Percentiles rank a stretch among this genome's conserved stretches.
Conservation (phyloP, 2,329 filamentous ascomycete species). For the Talaromyces sp. region DNA sequence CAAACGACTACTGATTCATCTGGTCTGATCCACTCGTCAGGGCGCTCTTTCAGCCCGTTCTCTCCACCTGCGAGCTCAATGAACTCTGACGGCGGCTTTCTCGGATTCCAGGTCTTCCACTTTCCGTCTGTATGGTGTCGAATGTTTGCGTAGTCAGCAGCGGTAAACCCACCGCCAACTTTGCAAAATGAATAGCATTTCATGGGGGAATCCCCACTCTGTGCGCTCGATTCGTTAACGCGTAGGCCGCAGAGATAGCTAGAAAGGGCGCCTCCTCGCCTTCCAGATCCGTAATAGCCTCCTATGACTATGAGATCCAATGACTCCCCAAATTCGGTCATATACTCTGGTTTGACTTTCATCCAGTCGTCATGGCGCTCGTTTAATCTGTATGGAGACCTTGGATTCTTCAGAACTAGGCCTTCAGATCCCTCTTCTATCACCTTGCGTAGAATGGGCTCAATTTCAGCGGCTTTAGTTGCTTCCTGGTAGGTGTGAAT, state of each 20-base stretch:
- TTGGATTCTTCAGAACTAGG: constrained; percentile 86
- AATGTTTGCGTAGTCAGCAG: constrained; percentile 77
- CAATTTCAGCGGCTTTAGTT: constrained; percentile 64
- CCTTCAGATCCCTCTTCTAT: constrained; percentile 85
- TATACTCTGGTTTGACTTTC: constrained; percentile 98
- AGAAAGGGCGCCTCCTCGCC: constrained; percentile 72
- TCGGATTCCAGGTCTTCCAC: constrained; percentile 79
- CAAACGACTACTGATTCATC: constrained; percentile 80
- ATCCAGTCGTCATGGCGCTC: constrained; percentile 94
- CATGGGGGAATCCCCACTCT: constrained; percentile 52
- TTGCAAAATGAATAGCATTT: constrained; percentile 95
- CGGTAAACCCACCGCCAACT: constrained; percentile 88
- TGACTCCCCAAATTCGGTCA: constrained; percentile 90
- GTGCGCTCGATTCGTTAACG: constrained; percentile 62
- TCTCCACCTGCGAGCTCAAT: constrained; percentile 78
- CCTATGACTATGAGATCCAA: constrained; percentile 86
- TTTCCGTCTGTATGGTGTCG: constrained; percentile 82
- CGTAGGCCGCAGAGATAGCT: constrained; percentile 87
- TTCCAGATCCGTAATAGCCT: constrained; percentile 86
- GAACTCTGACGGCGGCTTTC: constrained; percentile 67
- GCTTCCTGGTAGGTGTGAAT: constrained; percentile 68
- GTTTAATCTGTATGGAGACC: constrained; percentile 78
- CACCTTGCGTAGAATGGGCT: constrained; percentile 71
- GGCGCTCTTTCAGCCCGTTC: constrained; percentile 62
- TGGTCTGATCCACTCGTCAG: constrained; percentile 90